These are phyloP conservation scores for Wolfiporia cocos DNA, from an alignment of 1,284 basidiomycete genomes.

Conservation along the genomic window DNA sequence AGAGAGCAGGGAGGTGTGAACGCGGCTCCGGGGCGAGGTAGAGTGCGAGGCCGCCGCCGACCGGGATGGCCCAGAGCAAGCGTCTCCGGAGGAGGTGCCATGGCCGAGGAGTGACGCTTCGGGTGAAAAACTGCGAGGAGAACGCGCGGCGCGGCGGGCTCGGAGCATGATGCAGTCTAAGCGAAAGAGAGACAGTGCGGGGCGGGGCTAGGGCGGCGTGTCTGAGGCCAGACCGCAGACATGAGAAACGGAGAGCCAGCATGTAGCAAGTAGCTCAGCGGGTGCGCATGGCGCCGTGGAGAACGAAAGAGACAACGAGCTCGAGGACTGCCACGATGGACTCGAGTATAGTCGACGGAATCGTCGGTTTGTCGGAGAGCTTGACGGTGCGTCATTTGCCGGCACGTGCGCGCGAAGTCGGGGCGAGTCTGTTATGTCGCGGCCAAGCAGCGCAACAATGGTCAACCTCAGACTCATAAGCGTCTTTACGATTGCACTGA, in stretches of 20 bases:
- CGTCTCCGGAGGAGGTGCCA: slow-evolving; percentile 18
- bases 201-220: slow-evolving; percentile 18
- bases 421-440: too few relatives aligned
- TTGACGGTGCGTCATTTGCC: neutral
- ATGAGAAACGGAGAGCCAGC: slow-evolving; percentile 21
- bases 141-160: slow-evolving; percentile 12
- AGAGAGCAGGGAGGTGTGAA: slow-evolving; percentile 38
- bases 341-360: neutral
- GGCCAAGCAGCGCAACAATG: too few relatives aligned
- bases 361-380: slow-evolving; percentile 1
- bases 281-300: slow-evolving; percentile 4
- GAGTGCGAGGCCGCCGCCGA: slow-evolving; percentile 47
- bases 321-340: too few relatives aligned
- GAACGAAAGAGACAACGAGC: slow-evolving; percentile 12
- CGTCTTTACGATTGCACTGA: too few relatives aligned
- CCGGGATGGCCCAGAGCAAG: slow-evolving; percentile 50
- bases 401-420: too few relatives aligned
- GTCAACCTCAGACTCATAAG: too few relatives aligned
- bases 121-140: slow-evolving; percentile 21
- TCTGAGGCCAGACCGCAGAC: slow-evolving; percentile 19
- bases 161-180: too few relatives aligned
- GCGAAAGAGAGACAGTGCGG: slow-evolving; percentile 5
- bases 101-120: slow-evolving; percentile 14
- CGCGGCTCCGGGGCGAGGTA: slow-evolving; percentile 38
- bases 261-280: slow-evolving; percentile 14